phyloP scores from a whole-genome alignment of 2,329 filamentous ascomycete genomes.

The Colletotrichum coccodes region DNA sequence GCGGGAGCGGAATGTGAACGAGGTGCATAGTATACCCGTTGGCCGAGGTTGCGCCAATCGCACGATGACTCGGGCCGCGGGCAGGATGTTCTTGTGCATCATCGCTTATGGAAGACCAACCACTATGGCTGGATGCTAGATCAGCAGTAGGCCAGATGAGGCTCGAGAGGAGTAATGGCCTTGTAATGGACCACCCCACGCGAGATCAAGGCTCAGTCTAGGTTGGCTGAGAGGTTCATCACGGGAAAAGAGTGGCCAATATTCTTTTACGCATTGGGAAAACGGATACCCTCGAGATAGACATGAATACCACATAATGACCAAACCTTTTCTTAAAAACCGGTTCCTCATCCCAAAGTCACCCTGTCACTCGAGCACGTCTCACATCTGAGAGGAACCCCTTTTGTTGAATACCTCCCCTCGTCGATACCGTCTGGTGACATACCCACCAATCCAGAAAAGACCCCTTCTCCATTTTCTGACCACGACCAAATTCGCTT shows the following conservation, averaged over 20 bases:
- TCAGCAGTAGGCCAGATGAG: no score
- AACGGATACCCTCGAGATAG: conserved; percentile 10
- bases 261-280: neutral
- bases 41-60: neutral
- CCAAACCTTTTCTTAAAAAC: neutral
- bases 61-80: neutral
- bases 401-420: neutral
- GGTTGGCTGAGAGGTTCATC: neutral
- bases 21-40: neutral
- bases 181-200: neutral
- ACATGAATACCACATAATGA: neutral
- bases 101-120: no score
- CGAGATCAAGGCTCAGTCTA: neutral
- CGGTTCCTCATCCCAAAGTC: neutral
- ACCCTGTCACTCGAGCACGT: neutral
- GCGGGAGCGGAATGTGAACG: neutral
- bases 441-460: neutral
- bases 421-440: neutral
- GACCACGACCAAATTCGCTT: conserved; percentile 19
- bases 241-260: neutral
- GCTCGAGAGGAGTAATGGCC: neutral
- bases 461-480: conserved; percentile 7
- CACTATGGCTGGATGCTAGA: neutral
- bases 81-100: neutral
- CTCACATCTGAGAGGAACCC: neutral